A percentile compares a stretch with the other conserved stretches of the same genome.
These are phyloP conservation scores for Xylariales sp. DNA, from an alignment of 2,329 filamentous ascomycete species.

Conservation along the genomic window DNA sequence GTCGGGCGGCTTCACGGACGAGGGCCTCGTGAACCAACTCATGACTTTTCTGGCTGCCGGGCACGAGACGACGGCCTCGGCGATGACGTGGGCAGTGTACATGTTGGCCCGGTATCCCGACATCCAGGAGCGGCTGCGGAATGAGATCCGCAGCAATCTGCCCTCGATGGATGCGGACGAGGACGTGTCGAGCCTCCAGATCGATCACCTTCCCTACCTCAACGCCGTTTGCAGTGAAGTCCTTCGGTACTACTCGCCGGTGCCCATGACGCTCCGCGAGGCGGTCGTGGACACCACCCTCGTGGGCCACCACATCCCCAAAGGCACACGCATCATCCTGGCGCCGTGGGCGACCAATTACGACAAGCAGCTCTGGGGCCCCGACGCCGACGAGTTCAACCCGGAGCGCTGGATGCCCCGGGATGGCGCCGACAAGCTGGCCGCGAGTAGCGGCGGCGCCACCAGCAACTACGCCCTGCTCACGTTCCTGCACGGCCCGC, in stretches of 20 bases:
- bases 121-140: conserved; percentile 31
- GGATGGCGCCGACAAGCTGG: conserved; percentile 29
- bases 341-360: conserved; percentile 66
- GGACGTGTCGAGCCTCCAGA: conserved; percentile 26
- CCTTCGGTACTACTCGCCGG: conserved; percentile 34
- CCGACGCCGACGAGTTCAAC: conserved; percentile 69
- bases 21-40: conserved; percentile 32
- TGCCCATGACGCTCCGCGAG: conserved; percentile 56
- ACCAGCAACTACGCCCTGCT: conserved; percentile 71
- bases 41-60: conserved; percentile 40
- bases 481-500: conserved; percentile 82
- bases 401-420: conserved; percentile 68
- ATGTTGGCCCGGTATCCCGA: conserved; percentile 29
- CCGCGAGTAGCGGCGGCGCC: conserved; percentile 67
- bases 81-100: conserved; percentile 36
- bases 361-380: conserved; percentile 67
- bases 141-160: conserved; percentile 32
- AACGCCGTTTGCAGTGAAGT: conserved; percentile 40
- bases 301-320: conserved; percentile 54
- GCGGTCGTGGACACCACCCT: conserved; percentile 53
- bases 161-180: conserved; percentile 26
- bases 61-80: conserved; percentile 38
- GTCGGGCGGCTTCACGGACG: conserved; percentile 31
- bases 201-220: conserved; percentile 34
- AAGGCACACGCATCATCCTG: conserved; percentile 62